Percentiles rank a stretch among this genome's conserved stretches.
These are phyloP conservation scores for Fomitopsis betulina DNA, from an alignment of 1,284 basidiomycete genomes.

Conservation along the genomic window DNA sequence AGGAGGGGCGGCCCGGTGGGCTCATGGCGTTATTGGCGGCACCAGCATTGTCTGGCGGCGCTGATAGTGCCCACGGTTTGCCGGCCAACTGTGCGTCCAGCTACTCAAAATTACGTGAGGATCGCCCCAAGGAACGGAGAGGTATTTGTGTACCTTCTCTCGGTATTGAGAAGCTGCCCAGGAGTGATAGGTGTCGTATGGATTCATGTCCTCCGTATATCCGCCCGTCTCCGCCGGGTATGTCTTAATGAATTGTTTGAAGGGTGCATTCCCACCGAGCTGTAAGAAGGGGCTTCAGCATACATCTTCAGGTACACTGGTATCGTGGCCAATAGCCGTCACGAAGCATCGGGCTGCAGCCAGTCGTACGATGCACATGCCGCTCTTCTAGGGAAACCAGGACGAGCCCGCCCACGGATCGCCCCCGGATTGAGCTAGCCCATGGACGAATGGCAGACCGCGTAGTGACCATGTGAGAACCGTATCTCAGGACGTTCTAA, in stretches of 20 bases:
- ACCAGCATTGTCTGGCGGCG: conserved; percentile 46
- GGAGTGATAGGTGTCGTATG: conserved; percentile 83
- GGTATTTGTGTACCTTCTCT: conserved; percentile 63
- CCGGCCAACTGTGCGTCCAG: conserved; percentile 67
- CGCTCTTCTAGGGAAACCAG: background rate
- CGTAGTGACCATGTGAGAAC: background rate
- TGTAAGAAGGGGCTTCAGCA: conserved; percentile 26
- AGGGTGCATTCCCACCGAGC: conserved; percentile 83
- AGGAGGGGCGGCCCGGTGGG: conserved; percentile 52
- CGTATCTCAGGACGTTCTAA: background rate
- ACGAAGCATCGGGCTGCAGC: background rate
- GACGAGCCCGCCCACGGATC: background rate
- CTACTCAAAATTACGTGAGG: conserved; percentile 32
- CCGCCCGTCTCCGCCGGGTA: conserved; percentile 76
- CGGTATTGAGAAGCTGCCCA: conserved; percentile 92
- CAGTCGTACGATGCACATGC: background rate
- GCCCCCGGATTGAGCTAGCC: too few species aligned
- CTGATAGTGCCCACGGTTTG: conserved; percentile 66
- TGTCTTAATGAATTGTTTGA: conserved; percentile 72
- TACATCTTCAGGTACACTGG: background rate
- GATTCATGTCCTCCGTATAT: conserved; percentile 62
- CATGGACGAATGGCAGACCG: too few species aligned
- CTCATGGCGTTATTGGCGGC: conserved; percentile 28
- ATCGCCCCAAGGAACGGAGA: background rate
- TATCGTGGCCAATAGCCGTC: background rate